phyloP scores from a whole-genome alignment of 306 rosid species.

The Vicia faba region DNA sequence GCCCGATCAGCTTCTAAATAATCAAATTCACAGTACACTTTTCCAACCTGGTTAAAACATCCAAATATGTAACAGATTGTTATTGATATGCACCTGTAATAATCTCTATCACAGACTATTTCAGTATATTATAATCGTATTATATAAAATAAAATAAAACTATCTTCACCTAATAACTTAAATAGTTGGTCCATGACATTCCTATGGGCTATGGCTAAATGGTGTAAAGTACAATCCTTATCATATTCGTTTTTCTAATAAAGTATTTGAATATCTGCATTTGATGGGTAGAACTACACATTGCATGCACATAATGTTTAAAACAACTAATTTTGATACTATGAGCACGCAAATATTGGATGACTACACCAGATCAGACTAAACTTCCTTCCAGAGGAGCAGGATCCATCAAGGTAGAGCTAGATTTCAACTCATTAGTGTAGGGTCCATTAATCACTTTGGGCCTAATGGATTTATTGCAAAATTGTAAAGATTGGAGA shows the following conservation, averaged over 20 bases:
- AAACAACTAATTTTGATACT: background rate
- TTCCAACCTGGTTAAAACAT: constrained; percentile 79
- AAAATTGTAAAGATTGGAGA: background rate
- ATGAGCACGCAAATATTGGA: background rate
- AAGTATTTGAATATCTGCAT: background rate
- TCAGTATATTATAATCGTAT: background rate
- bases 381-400: background rate
- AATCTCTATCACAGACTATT: background rate
- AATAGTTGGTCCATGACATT: constrained; percentile 5
- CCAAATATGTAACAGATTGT: constrained; percentile 25
- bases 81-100: constrained; percentile 24
- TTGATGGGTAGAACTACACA: background rate
- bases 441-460: background rate
- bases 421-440: background rate
- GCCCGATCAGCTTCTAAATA: constrained; percentile 89
- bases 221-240: background rate
- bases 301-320: constrained; percentile 3
- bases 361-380: background rate
- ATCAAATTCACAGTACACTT: constrained; percentile 82
- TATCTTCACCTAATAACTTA: background rate
- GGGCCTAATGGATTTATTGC: background rate
- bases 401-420: background rate
- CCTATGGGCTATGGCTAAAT: background rate
- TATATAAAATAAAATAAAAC: background rate
- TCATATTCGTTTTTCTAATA: background rate